Conservation (phyloP, 2,329 filamentous ascomycete species). For the Diplocarpon rosae region DNA sequence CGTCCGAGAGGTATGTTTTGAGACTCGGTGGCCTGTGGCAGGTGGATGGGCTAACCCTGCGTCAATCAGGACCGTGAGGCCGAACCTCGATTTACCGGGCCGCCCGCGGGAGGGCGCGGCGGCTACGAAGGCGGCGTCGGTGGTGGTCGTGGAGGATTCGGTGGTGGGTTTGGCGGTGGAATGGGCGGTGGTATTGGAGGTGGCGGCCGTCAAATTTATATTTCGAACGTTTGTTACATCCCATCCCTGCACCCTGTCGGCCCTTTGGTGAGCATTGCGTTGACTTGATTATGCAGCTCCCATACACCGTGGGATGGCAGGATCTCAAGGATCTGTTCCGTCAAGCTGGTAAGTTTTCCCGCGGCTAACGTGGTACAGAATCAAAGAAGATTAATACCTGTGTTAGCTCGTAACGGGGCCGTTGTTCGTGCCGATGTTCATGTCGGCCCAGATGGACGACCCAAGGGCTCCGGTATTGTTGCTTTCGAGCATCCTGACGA, state of each 20-base stretch:
- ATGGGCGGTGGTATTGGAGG: slow-evolving; percentile 47
- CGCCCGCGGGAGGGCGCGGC: slow-evolving; percentile 51
- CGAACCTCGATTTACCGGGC: slow-evolving; percentile 87
- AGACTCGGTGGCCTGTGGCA: neutral
- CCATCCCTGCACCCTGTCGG: slow-evolving; percentile 13
- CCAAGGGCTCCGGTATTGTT: slow-evolving; percentile 94
- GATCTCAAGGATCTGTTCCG: slow-evolving; percentile 98
- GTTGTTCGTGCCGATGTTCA: slow-evolving; percentile 96
- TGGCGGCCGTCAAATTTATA: slow-evolving; percentile 83
- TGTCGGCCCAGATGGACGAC: slow-evolving; percentile 77
- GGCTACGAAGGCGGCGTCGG: slow-evolving; percentile 40
- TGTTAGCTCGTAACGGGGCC: slow-evolving; percentile 51
- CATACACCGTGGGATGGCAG: slow-evolving; percentile 96
- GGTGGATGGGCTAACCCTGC: neutral
- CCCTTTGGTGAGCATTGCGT: slow-evolving; percentile 25
- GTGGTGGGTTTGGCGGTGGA: slow-evolving; percentile 29
- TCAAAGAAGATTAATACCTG: slow-evolving; percentile 17
- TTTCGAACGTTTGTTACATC: slow-evolving; percentile 83
- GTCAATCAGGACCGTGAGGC: slow-evolving; percentile 77
- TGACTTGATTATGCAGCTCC: slow-evolving; percentile 56
- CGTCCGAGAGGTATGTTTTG: slow-evolving; percentile 72
- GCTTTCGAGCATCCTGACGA: slow-evolving; percentile 93
- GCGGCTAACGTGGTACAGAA: slow-evolving; percentile 20
- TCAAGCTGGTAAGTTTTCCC: slow-evolving; percentile 70
- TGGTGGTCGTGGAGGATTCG: slow-evolving; percentile 39